Percentiles rank a stretch among this genome's conserved stretches.
These are phyloP conservation scores for Hippophae tibetana DNA, from an alignment of 306 rosid species.

Conservation along the genomic window DNA sequence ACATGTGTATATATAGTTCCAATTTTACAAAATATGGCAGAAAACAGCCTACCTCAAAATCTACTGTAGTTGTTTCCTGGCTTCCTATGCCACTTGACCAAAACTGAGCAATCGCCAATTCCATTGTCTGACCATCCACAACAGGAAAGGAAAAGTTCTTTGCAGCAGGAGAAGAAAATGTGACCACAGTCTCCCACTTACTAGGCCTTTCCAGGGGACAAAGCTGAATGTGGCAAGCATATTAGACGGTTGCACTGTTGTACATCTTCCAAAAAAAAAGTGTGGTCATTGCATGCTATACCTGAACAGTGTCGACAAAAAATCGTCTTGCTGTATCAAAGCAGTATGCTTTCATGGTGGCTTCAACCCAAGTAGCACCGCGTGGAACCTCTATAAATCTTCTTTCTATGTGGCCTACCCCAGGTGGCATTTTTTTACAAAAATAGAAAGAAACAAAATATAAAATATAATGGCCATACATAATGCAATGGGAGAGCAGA, in stretches of 20 bases:
- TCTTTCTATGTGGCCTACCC: constrained; percentile 80
- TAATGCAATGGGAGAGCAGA: background rate
- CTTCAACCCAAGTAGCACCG: constrained; percentile 92
- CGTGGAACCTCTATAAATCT: constrained; percentile 75
- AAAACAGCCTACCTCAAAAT: constrained; percentile 67
- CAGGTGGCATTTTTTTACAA: constrained; percentile 18
- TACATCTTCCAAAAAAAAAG: constrained; percentile 8
- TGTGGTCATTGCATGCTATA: constrained; percentile 20
- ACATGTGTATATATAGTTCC: background rate
- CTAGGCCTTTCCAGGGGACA: constrained; percentile 72
- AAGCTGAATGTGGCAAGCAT: constrained; percentile 48
- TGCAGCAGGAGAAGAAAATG: constrained; percentile 67
- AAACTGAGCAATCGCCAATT: constrained; percentile 76
- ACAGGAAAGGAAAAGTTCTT: constrained; percentile 76
- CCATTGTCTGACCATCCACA: constrained; percentile 87
- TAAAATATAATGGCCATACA: constrained; percentile 15
- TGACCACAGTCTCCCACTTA: constrained; percentile 68
- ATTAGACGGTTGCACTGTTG: constrained; percentile 19
- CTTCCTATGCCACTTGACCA: constrained; percentile 98
- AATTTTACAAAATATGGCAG: constrained; percentile 3
- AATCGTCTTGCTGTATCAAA: constrained; percentile 80
- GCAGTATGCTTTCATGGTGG: constrained; percentile 67
- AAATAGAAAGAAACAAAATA: constrained; percentile 16
- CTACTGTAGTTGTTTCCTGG: constrained; percentile 59
- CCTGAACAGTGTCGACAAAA: constrained; percentile 87